These are phyloP conservation scores for Albifimbria verrucaria DNA, from an alignment of 2,329 filamentous ascomycete species.

Conservation along the genomic window DNA sequence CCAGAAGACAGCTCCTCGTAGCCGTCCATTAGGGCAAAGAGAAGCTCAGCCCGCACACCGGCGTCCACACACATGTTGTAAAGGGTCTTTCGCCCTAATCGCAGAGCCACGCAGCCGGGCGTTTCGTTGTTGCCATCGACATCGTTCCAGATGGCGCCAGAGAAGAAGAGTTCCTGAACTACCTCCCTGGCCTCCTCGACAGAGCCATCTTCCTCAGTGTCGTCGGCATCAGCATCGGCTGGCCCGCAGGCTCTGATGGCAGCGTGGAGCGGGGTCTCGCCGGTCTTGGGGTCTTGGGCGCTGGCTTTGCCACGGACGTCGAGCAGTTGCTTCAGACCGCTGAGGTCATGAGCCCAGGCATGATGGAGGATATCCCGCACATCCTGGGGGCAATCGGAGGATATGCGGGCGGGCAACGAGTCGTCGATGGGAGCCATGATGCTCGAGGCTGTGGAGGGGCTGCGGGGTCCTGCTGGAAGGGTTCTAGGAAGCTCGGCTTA, in stretches of 20 bases:
- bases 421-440: slow-evolving; percentile 38
- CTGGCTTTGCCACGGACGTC: slow-evolving; percentile 62
- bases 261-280: slow-evolving; percentile 84
- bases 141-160: slow-evolving; percentile 97
- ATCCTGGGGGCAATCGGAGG: slow-evolving; percentile 47
- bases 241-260: slow-evolving; percentile 74
- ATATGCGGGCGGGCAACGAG: slow-evolving; percentile 51
- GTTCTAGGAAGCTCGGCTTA: not conserved
- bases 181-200: slow-evolving; percentile 64
- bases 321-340: slow-evolving; percentile 67
- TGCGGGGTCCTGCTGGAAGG: not conserved
- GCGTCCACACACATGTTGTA: slow-evolving; percentile 86
- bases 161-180: slow-evolving; percentile 73
- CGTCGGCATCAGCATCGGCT: slow-evolving; percentile 20
- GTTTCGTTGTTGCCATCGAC: slow-evolving; percentile 84
- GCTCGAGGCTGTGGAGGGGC: slow-evolving; percentile 21
- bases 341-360: slow-evolving; percentile 59
- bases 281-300: slow-evolving; percentile 79
- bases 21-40: slow-evolving; percentile 77
- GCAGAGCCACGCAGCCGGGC: slow-evolving; percentile 78
- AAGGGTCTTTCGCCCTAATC: slow-evolving; percentile 64
- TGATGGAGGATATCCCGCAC: slow-evolving; percentile 50
- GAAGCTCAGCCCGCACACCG: slow-evolving; percentile 83
- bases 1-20: slow-evolving; percentile 70
- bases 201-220: slow-evolving; percentile 30